phyloP scores from a whole-genome alignment of 129 eudicot genomes.

The Rutidosis leptorrhynchoides region DNA sequence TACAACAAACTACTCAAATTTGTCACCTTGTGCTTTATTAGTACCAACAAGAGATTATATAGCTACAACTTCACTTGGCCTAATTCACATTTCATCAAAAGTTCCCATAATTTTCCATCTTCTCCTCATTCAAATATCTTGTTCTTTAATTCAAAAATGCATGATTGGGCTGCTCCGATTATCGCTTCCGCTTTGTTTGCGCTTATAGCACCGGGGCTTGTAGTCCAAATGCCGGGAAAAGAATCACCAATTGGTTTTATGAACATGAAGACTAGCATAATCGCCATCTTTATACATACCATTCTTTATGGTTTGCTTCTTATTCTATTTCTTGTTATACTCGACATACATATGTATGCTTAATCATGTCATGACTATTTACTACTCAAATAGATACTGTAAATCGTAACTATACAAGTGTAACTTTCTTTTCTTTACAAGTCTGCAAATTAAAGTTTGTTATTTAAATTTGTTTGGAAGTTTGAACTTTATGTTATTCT shows the following conservation, averaged over 20 bases:
- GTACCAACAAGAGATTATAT: constrained; percentile 9
- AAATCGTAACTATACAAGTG: background rate
- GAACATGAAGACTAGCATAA: constrained; percentile 76
- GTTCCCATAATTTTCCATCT: background rate
- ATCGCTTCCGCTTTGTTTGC: constrained; percentile 75
- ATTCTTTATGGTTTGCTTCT: constrained; percentile 80
- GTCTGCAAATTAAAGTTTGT: background rate
- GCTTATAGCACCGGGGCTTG: constrained; percentile 64
- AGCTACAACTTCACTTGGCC: constrained; percentile 8
- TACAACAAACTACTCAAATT: background rate
- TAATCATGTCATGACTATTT: constrained; percentile 16
- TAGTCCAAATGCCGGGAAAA: constrained; percentile 79
- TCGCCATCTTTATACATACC: constrained; percentile 62
- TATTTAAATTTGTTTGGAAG: constrained; percentile 1
- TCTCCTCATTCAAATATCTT: background rate
- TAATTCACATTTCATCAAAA: constrained; percentile 11
- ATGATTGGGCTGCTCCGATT: constrained; percentile 80
- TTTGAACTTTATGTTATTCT: constrained; percentile 15
- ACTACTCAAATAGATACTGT: background rate
- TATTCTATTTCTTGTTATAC: constrained; percentile 66
- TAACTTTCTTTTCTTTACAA: background rate
- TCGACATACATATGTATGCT: constrained; percentile 67
- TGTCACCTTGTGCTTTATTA: constrained; percentile 23
- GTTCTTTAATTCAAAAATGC: constrained; percentile 43
- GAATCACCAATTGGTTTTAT: constrained; percentile 57